Conservation (phyloP, 78 protist species). For the Dictyostelium brefeldianum region DNA sequence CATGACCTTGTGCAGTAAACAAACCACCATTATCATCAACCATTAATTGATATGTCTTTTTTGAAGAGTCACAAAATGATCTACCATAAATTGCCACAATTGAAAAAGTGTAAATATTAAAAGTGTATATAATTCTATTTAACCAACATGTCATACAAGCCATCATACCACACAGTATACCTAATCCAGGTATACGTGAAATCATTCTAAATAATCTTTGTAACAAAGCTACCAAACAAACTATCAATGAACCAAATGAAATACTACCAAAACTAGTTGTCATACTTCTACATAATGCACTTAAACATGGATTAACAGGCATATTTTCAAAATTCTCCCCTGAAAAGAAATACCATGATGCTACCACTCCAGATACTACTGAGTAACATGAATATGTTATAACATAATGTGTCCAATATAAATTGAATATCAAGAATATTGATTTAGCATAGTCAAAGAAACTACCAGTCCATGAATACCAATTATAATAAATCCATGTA, state of each 20-base stretch:
- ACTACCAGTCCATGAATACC: background rate
- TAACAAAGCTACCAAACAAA: conserved; percentile 70
- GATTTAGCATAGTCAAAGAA: background rate
- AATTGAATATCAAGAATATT: background rate
- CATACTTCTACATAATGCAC: conserved; percentile 68
- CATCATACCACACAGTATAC: background rate
- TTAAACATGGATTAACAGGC: conserved; percentile 61
- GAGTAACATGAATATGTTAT: conserved; percentile 86
- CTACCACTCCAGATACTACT: conserved; percentile 80
- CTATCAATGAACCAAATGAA: conserved; percentile 86
- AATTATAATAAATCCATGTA: background rate
- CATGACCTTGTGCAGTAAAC: background rate
- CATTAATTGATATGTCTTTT: conserved; percentile 53
- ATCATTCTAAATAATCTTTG: conserved; percentile 4
- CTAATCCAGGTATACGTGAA: background rate
- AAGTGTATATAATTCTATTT: conserved; percentile 19
- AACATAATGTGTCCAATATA: conserved; percentile 34
- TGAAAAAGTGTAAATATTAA: conserved; percentile 85
- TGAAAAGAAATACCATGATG: conserved; percentile 88
- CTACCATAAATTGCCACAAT: conserved; percentile 91
- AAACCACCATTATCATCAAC: background rate
- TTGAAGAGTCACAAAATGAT: conserved; percentile 78
- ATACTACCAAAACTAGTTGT: conserved; percentile 87
- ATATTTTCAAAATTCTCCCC: background rate
- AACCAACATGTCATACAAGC: background rate